Evolutionary conservation across 495 filamentous ascomycete genomes (phyloP).

Genomic region (Penicillium taxi): DNA sequence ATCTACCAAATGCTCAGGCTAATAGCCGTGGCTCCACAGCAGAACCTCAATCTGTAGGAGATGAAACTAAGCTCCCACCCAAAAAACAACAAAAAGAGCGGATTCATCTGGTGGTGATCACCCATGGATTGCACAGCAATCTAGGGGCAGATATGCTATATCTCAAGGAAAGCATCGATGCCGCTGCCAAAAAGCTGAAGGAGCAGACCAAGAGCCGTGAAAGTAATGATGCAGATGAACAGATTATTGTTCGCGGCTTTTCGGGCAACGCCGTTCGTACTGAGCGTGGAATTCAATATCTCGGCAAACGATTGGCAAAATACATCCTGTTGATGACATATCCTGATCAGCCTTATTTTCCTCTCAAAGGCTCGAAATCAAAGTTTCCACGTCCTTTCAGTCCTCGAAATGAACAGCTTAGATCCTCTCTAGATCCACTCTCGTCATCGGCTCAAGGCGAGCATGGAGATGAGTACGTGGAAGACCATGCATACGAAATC

Average conservation of each 20-base stretch:
- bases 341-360: slow-evolving; percentile 79
- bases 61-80: neutral
- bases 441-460: slow-evolving; percentile 8
- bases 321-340: slow-evolving; percentile 84
- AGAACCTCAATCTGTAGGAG: neutral
- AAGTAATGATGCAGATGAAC: slow-evolving; percentile 51
- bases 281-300: slow-evolving; percentile 90
- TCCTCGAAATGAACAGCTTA: slow-evolving; percentile 16
- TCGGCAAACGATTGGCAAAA: slow-evolving; percentile 90
- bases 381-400: slow-evolving; percentile 29
- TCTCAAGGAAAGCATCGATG: slow-evolving; percentile 93
- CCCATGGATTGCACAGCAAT: slow-evolving; percentile 94
- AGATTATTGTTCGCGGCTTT: slow-evolving; percentile 91
- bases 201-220: slow-evolving; percentile 38
- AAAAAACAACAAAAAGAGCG: slow-evolving; percentile 45
- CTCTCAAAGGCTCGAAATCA: slow-evolving; percentile 50
- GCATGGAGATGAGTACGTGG: slow-evolving; percentile 8
- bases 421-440: slow-evolving; percentile 6
- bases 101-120: slow-evolving; percentile 84
- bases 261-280: slow-evolving; percentile 83
- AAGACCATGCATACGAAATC: slow-evolving; percentile 67
- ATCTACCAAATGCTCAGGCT: neutral
- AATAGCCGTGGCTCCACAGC: neutral
- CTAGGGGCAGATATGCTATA: slow-evolving; percentile 96
- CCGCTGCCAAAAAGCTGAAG: slow-evolving; percentile 61